Conservation (phyloP, 2,329 filamentous ascomycete species). For the Aspergillus versicolor region DNA sequence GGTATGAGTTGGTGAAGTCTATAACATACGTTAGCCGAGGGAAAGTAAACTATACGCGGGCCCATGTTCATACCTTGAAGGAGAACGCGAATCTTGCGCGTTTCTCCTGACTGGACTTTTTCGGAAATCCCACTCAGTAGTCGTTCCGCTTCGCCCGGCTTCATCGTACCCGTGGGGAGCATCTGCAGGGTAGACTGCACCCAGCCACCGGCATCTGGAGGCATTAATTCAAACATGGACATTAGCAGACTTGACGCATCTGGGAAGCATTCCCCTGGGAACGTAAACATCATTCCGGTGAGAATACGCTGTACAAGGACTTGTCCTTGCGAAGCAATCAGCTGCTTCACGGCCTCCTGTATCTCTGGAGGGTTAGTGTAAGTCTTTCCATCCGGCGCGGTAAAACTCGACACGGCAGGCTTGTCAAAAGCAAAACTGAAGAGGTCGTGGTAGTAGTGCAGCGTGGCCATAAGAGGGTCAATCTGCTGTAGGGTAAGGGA, state of each 20-base stretch:
- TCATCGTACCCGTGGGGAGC: constrained; percentile 79
- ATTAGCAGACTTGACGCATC: constrained; percentile 93
- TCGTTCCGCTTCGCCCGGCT: constrained; percentile 74
- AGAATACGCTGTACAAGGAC: constrained; percentile 82
- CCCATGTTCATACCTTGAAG: constrained; percentile 58
- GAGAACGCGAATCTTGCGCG: constrained; percentile 77
- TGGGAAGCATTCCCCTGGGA: constrained; percentile 91
- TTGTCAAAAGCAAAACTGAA: constrained; percentile 83
- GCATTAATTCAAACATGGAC: constrained; percentile 82
- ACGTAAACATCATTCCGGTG: constrained; percentile 99
- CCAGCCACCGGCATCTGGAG: constrained; percentile 76
- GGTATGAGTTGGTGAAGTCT: constrained; percentile 95
- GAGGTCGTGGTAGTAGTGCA: constrained; percentile 91
- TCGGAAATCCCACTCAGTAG: constrained; percentile 79
- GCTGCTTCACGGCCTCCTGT: constrained; percentile 68
- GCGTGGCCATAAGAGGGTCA: constrained; percentile 83
- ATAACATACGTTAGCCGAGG: constrained; percentile 11
- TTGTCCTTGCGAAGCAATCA: constrained; percentile 71
- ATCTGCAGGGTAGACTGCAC: constrained; percentile 79
- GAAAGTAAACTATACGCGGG: not conserved
- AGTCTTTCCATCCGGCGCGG: constrained; percentile 61
- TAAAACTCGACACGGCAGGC: constrained; percentile 54
- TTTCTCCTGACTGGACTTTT: constrained; percentile 66
- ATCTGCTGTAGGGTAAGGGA: constrained; percentile 86
- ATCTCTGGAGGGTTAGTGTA: constrained; percentile 67